Evolutionary conservation across 495 filamentous ascomycete species (phyloP), one percentile per base, ranked within the genome.

Genomic region (Acidomyces sp.): DNA sequence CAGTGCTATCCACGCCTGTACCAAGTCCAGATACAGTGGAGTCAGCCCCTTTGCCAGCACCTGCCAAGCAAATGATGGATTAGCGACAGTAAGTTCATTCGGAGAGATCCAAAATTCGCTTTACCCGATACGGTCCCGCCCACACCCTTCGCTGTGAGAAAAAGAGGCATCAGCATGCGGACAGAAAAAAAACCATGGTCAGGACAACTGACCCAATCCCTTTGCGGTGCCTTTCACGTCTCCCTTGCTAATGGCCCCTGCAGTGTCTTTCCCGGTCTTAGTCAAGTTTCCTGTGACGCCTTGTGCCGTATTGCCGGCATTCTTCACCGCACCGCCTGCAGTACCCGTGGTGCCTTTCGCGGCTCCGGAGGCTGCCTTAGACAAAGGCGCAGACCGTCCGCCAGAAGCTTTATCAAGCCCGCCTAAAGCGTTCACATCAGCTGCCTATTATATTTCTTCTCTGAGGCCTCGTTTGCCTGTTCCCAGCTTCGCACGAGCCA

Each of bases 251-350:
- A 43, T 28, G 2, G 41, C 40, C 4, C 35, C 30, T 12, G 26
- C 35, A 5, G 49, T 53, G n/a, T 53, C 33, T 15, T 35, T 44
- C 2, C 41, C 50, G 6, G 50, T 49, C 23, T 53, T 49, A 21
- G 23, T n/a, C 3, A 53, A 17, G 21, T 53, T 53, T 19, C 50
- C 46, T 3, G 49, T 32, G 5, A 46, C 46, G 7, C 50, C 46
- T 10, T 31, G 15, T 3, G 46, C 46, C 6, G 50, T 46, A 9
- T 16, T 19, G 2, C 22, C 24, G 6, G 41, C 50, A 34, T 37
- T 42, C 41, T 49, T 40, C 17, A 35, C 37, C 17, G 46, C 32
- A 16, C 23, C 21, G 16, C 25, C 25, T 5, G 37, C 45, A 10
- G 49, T 53, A 1, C 17, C 24, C 9, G 39, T 43, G 1, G 43